Percentiles rank a stretch among this genome's conserved stretches.
These are phyloP conservation scores for Citrus australasica DNA, from an alignment of 345 rosid species.

Conservation along the genomic window DNA sequence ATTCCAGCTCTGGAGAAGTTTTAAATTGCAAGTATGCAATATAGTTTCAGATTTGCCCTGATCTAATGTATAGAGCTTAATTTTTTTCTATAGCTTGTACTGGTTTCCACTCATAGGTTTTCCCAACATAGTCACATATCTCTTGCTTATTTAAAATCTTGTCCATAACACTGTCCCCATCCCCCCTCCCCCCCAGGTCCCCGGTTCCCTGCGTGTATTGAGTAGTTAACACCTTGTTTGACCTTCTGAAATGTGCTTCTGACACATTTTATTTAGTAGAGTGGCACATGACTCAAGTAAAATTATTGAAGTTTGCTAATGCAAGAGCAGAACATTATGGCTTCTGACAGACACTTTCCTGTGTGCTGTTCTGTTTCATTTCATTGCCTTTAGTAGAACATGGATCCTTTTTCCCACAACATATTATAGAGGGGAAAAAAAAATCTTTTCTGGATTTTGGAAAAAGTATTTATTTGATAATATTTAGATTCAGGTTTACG, in stretches of 20 bases:
- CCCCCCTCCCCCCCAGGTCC: not conserved
- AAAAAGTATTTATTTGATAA: not conserved
- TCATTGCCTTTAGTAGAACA: not conserved
- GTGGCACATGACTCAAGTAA: not conserved
- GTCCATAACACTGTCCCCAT: too few species aligned
- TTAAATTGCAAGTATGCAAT: slow-evolving; percentile 89
- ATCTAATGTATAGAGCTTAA: not conserved
- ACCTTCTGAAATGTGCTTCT: not conserved
- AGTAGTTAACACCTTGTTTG: not conserved
- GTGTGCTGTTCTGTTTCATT: not conserved
- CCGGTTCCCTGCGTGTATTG: too few species aligned
- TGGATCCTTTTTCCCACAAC: not conserved
- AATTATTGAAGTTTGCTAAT: not conserved
- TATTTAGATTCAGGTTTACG: not conserved
- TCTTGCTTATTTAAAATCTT: not conserved
- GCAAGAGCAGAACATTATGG: not conserved
- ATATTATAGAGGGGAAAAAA: not conserved
- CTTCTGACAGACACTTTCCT: not conserved
- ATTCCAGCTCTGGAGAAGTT: slow-evolving; percentile 96
- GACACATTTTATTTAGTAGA: not conserved
- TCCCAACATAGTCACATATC: not conserved
- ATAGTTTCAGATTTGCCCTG: not conserved
- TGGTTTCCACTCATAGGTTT: not conserved
- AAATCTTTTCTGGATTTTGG: not conserved
- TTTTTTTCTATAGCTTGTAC: not conserved